Evolutionary conservation across 805 yeast genomes (phyloP), one percentile per base, ranked within the genome.

Genomic region (Hagleromyces aurorensis): DNA sequence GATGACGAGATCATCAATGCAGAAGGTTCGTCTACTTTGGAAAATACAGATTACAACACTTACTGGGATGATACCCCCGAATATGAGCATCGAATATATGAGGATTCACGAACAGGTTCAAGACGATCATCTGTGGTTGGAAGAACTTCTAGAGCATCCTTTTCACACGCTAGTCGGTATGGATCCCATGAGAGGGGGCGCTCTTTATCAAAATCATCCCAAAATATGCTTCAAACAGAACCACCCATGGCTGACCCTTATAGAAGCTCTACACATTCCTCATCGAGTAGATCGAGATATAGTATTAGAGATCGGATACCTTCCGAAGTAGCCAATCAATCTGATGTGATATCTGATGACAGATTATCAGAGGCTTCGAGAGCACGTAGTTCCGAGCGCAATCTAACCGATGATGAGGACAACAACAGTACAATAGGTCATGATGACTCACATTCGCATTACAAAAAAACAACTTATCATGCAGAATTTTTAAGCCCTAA

Each of bases 1-100:
- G 65, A 79, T 4, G 84, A 81, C 33, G 91, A 85, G 42, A 78
- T 89, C 25, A 87, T 80, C 46, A 65, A 69, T 29, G 96, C 97
- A 0, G 91, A 82, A 31, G 96, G 96, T 26, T 69, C 89, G 1
- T 82, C 96, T 2, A 78, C 89, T 2, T 51, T 78, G 42, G 82
- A 76, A 38, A 69, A 72, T 43, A 70, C 80, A 13, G 91, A 81
- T 49, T 81, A 76, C 46, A 78, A 81, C 48, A 75, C 83, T 6
- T 67, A 73, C 42, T 80, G 91, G 80, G 86, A 81, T 39, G 65
- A 54, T 3, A 38, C 46, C 4, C 60, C 59, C 5, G 48, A 71
- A 16, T 69, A 72, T 19, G 73, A 71, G 19, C 78, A 71, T 32
- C 52, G 53, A 25, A 40, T 58, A 27, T 37, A 62, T 11, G 55